Evolutionary conservation across 139 green algal species (phyloP).

Genomic region (Parachlorella kessleri): DNA sequence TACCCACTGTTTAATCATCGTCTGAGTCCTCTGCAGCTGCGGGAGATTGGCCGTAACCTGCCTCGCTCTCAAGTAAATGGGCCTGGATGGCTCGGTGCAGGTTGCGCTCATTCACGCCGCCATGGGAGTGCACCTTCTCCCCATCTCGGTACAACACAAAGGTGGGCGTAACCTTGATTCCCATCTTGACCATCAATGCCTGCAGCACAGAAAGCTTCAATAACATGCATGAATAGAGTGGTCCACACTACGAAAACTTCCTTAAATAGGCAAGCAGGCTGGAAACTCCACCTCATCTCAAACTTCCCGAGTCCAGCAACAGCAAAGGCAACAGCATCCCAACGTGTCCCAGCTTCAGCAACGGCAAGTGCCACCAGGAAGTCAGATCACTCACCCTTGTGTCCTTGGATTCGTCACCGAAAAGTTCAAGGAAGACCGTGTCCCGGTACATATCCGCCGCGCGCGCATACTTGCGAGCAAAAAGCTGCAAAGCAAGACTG

Average conservation of each 20-base stretch:
- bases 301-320: too few relatives aligned
- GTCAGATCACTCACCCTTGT: conserved; percentile 13
- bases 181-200: conserved; percentile 49
- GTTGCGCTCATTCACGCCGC: conserved; percentile 65
- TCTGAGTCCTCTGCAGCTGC: not conserved
- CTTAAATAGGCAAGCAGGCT: not conserved
- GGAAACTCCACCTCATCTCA: not conserved
- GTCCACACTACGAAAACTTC: not conserved
- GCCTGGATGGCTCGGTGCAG: conserved; percentile 38
- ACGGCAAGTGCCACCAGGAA: not conserved
- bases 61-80: not conserved
- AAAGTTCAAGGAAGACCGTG: conserved; percentile 58
- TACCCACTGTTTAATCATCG: not conserved
- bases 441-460: conserved; percentile 45
- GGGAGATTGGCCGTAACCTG: conserved; percentile 3
- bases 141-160: conserved; percentile 67
- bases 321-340: too few relatives aligned
- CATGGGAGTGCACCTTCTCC: conserved; percentile 37
- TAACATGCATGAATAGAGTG: not conserved
- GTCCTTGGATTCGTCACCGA: conserved; percentile 59
- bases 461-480: conserved; percentile 48
- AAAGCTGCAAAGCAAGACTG: conserved; percentile 22
- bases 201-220: not conserved
- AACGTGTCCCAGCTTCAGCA: too few relatives aligned
- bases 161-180: conserved; percentile 63